These are phyloP conservation scores for Eucalyptus cloeziana DNA, from an alignment of 345 rosid species.

Conservation along the genomic window DNA sequence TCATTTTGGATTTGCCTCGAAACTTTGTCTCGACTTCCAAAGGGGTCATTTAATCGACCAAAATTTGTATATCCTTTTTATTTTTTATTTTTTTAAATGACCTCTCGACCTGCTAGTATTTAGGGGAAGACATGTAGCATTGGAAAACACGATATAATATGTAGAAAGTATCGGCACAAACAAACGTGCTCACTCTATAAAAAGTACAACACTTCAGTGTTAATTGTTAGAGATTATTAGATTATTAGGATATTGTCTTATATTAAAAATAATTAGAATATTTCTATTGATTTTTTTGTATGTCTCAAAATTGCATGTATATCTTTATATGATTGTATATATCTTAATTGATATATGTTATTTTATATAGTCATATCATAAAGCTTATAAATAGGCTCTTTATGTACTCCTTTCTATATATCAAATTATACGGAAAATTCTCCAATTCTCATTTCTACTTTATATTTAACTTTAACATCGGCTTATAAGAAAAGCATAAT, in stretches of 20 bases:
- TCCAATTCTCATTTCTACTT: no score
- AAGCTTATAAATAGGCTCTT: no score
- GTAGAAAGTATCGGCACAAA: not conserved
- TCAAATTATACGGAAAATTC: no score
- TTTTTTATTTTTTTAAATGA: not conserved
- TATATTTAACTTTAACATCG: not conserved
- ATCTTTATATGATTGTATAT: no score
- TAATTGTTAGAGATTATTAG: no score
- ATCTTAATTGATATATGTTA: no score
- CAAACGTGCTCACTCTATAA: not conserved
- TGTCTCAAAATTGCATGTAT: accelerated
- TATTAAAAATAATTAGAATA: no score
- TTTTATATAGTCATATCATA: no score
- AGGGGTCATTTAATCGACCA: not conserved
- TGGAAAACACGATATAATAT: not conserved
- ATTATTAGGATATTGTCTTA: no score
- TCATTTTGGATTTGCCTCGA: not conserved
- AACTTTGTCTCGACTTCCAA: not conserved
- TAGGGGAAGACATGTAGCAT: not conserved
- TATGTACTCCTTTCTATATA: no score
- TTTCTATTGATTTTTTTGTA: no score
- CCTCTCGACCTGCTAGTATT: not conserved
- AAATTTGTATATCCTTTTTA: not conserved
- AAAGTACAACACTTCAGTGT: not conserved
- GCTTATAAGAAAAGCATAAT: not conserved